Evolutionary conservation across 2,329 filamentous ascomycete species (phyloP), one percentile per base, ranked within the genome.

Genomic region (Ceratocystis diversiconidia): DNA sequence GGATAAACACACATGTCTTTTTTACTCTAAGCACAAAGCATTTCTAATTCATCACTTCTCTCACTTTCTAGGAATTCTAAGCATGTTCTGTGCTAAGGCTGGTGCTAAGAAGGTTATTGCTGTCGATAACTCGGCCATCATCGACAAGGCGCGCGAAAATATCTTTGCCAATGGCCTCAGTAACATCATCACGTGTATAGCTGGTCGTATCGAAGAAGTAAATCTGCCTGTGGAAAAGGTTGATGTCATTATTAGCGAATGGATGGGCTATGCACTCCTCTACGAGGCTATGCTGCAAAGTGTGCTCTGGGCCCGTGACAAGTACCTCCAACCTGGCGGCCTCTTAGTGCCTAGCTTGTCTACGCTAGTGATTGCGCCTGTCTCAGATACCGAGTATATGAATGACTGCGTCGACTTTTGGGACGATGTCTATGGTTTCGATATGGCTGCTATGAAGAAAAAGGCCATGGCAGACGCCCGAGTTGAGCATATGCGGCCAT

Each of bases 241-340:
- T 59, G 92, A 97, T 76, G 87, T 97, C 72, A 96, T 97, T 73
- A 87, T 97, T 68, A 95, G 89, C 67, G 92, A 97, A 75, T 97
- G 92, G 92, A 97, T 97, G 92, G 92, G 92, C 36, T 97, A 97
- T 74, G 89, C 87, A 69, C 81, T 96, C 19, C 81, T 96, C 5
- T 97, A 95, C 74, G 92, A 97, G 76, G 90, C 91, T 65, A 97
- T 97, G 92, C 84, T 97, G 32, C 90, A 94, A 69, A 95, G 90
- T 61, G 90, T 97, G 25, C 81, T 97, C 62, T 92, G 85, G 72
- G 92, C 92, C 55, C 83, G 92, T 68, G 92, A 97, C 76, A 85
- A 84, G 70, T 96, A 96, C 74, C 84, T 97, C 28, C 85, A 83
- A 67, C 83, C 87, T 0, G 86, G 84, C 65, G 92, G 92, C 17